These are phyloP conservation scores for Thielaviopsis cerberus DNA, from an alignment of 2,329 filamentous ascomycete genomes.

Conservation along the genomic window DNA sequence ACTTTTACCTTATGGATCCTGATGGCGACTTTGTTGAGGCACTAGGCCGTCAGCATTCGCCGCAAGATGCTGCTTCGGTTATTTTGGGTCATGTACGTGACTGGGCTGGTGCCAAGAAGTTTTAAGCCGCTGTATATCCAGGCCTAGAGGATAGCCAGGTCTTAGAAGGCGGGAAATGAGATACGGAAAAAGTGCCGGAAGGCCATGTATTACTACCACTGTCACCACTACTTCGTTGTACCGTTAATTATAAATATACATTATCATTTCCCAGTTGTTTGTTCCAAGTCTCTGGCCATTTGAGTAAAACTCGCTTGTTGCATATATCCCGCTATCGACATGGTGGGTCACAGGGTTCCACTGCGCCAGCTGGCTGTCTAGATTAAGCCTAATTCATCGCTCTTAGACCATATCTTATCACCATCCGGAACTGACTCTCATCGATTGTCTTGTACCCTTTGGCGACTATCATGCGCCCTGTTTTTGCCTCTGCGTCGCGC, in stretches of 20 bases:
- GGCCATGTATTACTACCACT: slow-evolving; percentile 5
- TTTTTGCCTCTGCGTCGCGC: background rate
- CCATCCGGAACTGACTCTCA: background rate
- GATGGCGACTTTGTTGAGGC: slow-evolving; percentile 97
- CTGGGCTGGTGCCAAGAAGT: slow-evolving; percentile 22
- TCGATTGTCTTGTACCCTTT: background rate
- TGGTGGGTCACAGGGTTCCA: background rate
- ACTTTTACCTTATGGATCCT: slow-evolving; percentile 98
- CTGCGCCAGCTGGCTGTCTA: background rate
- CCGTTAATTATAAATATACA: background rate
- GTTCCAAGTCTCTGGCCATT: background rate
- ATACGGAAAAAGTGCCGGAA: background rate
- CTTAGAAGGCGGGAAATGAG: background rate
- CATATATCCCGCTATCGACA: slow-evolving; percentile 1
- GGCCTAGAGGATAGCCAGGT: slow-evolving; percentile 1
- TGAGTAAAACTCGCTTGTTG: background rate
- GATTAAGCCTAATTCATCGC: background rate
- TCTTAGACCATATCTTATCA: background rate
- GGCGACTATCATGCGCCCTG: background rate
- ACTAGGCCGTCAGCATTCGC: slow-evolving; percentile 82
- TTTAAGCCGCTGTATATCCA: background rate
- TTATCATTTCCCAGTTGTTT: background rate
- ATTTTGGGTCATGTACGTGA: slow-evolving; percentile 71
- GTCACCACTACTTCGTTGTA: background rate
- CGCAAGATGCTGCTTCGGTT: slow-evolving; percentile 64